These are phyloP conservation scores for Pyracantha coccinea DNA, from an alignment of 331 rosid species.

Conservation along the genomic window DNA sequence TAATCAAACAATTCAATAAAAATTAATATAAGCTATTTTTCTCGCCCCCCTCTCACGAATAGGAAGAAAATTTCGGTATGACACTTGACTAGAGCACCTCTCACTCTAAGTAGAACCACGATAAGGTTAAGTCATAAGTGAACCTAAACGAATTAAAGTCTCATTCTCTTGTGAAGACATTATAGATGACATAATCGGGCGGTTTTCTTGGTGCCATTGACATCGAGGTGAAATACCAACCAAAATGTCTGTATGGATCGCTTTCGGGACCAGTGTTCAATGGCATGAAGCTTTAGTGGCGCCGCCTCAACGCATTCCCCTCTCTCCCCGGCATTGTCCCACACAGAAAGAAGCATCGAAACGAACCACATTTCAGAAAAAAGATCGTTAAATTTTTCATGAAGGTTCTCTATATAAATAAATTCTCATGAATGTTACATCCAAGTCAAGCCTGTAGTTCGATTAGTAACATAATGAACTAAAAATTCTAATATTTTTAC, in stretches of 20 bases:
- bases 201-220: not conserved
- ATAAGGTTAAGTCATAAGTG: not conserved
- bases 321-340: too few relatives aligned
- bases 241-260: not conserved
- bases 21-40: too few relatives aligned
- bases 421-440: not conserved
- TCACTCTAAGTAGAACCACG: not conserved
- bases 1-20: not conserved
- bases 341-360: not conserved
- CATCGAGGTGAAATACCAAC: not conserved
- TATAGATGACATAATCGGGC: not conserved
- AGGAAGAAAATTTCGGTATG: not conserved
- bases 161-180: too few relatives aligned
- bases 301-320: too few relatives aligned
- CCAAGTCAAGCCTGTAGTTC: not conserved
- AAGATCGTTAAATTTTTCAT: not conserved
- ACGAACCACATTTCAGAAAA: not conserved
- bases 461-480: not conserved
- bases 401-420: not conserved
- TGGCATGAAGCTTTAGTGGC: too few relatives aligned
- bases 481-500: not conserved
- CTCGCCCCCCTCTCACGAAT: not conserved
- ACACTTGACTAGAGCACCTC: too few relatives aligned
- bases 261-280: too few relatives aligned
- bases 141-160: too few relatives aligned